These are phyloP conservation scores for Parathielavia hyrcaniae DNA, from an alignment of 495 filamentous ascomycete species.

Conservation along the genomic window DNA sequence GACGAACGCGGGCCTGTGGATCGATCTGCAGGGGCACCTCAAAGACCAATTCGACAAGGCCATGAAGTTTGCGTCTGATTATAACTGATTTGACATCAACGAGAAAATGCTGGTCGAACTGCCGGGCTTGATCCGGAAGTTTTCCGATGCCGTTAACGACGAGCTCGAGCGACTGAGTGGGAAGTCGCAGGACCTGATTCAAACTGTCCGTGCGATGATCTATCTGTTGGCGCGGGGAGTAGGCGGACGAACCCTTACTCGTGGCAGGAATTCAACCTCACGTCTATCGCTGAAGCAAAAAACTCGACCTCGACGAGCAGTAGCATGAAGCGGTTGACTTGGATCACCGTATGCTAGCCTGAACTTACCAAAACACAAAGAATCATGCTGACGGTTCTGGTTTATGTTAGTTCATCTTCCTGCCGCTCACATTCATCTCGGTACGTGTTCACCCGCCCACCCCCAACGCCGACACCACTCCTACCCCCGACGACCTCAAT, in stretches of 20 bases:
- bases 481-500: background rate
- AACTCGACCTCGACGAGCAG: too few relatives aligned
- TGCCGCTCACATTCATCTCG: background rate
- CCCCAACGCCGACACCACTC: too few relatives aligned
- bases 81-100: background rate
- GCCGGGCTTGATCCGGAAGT: background rate
- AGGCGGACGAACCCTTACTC: too few relatives aligned
- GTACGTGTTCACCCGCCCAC: background rate
- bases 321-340: too few relatives aligned
- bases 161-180: background rate
- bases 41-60: too few relatives aligned
- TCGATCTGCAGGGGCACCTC: background rate
- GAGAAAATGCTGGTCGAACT: background rate
- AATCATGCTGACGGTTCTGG: too few relatives aligned
- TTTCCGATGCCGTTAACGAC: background rate
- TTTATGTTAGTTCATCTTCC: constrained; percentile 3
- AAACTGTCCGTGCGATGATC: background rate
- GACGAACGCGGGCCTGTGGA: background rate
- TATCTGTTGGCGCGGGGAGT: too few relatives aligned
- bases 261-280: too few relatives aligned
- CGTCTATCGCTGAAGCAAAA: too few relatives aligned
- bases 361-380: too few relatives aligned
- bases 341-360: too few relatives aligned
- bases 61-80: background rate
- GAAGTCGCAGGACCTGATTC: background rate